These are phyloP conservation scores for Cyclotella baltica DNA, from an alignment of 108 stramenopile species.

Conservation along the genomic window DNA sequence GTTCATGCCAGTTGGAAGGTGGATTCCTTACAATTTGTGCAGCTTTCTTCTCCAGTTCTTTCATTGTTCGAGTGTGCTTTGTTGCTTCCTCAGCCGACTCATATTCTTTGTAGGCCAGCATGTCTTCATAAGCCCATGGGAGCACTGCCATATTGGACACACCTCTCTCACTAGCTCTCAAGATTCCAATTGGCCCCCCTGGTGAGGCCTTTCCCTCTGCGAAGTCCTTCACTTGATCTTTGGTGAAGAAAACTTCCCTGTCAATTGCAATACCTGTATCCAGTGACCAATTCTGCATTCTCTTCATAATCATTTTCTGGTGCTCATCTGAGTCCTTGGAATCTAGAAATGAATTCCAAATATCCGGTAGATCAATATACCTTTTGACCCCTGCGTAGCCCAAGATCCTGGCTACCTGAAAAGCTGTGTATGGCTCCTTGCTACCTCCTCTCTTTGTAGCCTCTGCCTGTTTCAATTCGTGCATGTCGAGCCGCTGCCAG, in stretches of 20 bases:
- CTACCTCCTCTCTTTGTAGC: background rate
- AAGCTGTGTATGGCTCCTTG: background rate
- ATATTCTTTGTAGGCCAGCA: background rate
- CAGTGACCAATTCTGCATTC: background rate
- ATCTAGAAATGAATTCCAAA: background rate
- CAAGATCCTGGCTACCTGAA: background rate
- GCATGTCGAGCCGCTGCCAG: background rate
- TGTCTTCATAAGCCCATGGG: background rate
- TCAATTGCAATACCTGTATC: background rate
- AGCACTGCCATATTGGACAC: background rate
- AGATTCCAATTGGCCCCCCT: background rate
- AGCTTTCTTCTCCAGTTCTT: too few species aligned
- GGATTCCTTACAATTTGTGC: too few species aligned
- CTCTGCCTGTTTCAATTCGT: background rate
- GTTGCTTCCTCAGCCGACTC: background rate
- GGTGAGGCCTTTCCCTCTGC: background rate
- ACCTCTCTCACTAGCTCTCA: background rate
- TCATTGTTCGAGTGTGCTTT: too few species aligned
- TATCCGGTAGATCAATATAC: background rate
- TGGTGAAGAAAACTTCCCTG: background rate
- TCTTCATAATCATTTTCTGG: background rate
- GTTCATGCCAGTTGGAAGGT: too few species aligned
- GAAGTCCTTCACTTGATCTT: background rate
- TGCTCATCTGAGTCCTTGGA: background rate
- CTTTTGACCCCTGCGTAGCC: background rate